Evolutionary conservation across 176 grass and related monocot species (phyloP).

Genomic region (Aegilops longissima): DNA sequence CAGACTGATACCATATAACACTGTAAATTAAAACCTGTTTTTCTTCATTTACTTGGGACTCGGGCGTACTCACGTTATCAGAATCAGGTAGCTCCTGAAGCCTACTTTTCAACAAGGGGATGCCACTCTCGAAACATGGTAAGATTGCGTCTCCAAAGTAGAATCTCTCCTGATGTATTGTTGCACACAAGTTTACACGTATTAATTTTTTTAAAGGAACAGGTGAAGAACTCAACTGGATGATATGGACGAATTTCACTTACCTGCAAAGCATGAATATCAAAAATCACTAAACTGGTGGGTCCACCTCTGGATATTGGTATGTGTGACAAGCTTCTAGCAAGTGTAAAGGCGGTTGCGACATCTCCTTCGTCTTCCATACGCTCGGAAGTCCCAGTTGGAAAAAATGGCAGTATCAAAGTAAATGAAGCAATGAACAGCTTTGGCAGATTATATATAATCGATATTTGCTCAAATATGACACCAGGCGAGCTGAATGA

Average conservation of each 20-base stretch:
- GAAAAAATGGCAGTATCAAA: slow-evolving; percentile 90
- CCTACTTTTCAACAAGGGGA: slow-evolving; percentile 72
- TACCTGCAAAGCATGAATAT: slow-evolving; percentile 97
- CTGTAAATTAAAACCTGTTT: not conserved
- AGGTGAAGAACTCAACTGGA: not conserved
- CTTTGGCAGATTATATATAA: slow-evolving; percentile 86
- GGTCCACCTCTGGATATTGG: slow-evolving; percentile 93
- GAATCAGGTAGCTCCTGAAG: slow-evolving; percentile 84
- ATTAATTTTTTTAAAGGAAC: not conserved
- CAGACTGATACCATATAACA: slow-evolving; percentile 14
- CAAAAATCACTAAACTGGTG: slow-evolving; percentile 85
- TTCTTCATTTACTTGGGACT: not conserved
- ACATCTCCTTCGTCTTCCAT: slow-evolving; percentile 98
- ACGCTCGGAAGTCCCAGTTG: slow-evolving; percentile 88
- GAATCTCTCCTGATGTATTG: slow-evolving; percentile 73
- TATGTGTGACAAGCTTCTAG: slow-evolving; percentile 84
- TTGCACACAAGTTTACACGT: slow-evolving; percentile 23
- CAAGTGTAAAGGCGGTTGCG: slow-evolving; percentile 89
- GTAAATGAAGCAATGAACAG: slow-evolving; percentile 87
- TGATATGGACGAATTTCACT: slow-evolving; percentile 5
- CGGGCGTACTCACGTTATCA: slow-evolving; percentile 61
- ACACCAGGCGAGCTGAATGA: slow-evolving; percentile 92
- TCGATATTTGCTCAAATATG: slow-evolving; percentile 95
- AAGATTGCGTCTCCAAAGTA: slow-evolving; percentile 95
- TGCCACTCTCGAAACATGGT: slow-evolving; percentile 95